These are phyloP conservation scores for Salix brachista DNA, from an alignment of 345 rosid genomes.

Conservation along the genomic window DNA sequence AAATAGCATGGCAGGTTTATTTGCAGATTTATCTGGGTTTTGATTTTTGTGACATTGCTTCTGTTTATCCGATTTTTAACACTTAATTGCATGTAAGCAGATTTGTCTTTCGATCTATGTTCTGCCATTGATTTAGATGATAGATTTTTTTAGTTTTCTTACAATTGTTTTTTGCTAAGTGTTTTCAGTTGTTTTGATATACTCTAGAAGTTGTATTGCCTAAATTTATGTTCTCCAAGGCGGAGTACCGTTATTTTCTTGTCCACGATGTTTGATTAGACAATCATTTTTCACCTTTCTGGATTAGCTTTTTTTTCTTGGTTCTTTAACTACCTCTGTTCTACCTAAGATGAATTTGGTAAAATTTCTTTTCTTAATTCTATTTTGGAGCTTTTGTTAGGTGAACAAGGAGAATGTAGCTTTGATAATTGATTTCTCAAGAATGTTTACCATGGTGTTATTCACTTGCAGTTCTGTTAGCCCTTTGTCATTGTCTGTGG, in stretches of 20 bases:
- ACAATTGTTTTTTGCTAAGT: background rate
- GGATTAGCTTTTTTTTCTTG: background rate
- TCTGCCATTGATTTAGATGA: background rate
- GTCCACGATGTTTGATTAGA: background rate
- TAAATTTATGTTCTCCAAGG: background rate
- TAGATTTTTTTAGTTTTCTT: background rate
- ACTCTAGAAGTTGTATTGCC: no score
- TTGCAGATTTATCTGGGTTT: background rate
- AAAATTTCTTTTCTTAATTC: background rate
- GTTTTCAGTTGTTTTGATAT: background rate
- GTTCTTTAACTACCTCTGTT: background rate
- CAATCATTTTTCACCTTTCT: background rate
- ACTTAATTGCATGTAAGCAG: background rate
- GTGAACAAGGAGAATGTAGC: background rate
- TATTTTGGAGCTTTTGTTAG: background rate
- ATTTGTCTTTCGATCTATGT: background rate
- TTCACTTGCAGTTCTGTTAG: background rate
- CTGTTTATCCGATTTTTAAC: background rate
- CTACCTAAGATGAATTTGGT: background rate
- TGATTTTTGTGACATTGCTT: background rate
- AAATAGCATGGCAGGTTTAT: background rate
- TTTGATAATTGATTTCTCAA: background rate
- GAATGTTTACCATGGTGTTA: background rate
- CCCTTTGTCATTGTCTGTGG: background rate
- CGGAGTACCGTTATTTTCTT: background rate